A percentile compares a stretch with the other conserved stretches of the same genome.
Evolutionary conservation across 129 eudicot species (phyloP).

Genomic region (Flaveria bidentis): DNA sequence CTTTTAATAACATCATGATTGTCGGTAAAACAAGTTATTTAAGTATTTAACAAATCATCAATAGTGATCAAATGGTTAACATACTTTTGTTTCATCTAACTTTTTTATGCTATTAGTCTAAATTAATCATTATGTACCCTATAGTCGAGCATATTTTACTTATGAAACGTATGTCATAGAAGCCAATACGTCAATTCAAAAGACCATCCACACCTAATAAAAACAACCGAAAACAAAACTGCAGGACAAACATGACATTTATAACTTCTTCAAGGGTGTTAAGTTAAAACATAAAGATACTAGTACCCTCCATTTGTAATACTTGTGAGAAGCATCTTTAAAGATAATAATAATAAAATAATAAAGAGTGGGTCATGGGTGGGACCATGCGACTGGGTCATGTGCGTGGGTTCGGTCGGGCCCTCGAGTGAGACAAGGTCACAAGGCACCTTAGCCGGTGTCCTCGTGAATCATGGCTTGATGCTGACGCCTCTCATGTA

Average conservation of each 20-base stretch:
- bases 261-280: constrained; percentile 2
- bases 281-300: not conserved
- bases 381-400: constrained; percentile 35
- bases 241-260: not conserved
- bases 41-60: no score
- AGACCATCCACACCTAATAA: not conserved
- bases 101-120: no score
- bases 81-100: no score
- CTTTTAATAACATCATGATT: no score
- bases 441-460: constrained; percentile 25
- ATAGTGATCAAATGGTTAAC: no score
- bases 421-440: constrained; percentile 27
- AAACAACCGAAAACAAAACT: not conserved
- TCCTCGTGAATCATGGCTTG: constrained; percentile 34
- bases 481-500: constrained; percentile 31
- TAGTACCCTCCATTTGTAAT: not conserved
- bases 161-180: no score
- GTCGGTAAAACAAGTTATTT: no score
- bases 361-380: not conserved
- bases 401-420: not conserved
- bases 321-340: not conserved
- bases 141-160: no score
- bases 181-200: not conserved
- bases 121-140: no score
- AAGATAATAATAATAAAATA: no score